A percentile compares a stretch with the other conserved stretches of the same genome.
These are phyloP conservation scores for Leccinum obscurum DNA, from an alignment of 768 basidiomycete genomes.

Conservation along the genomic window DNA sequence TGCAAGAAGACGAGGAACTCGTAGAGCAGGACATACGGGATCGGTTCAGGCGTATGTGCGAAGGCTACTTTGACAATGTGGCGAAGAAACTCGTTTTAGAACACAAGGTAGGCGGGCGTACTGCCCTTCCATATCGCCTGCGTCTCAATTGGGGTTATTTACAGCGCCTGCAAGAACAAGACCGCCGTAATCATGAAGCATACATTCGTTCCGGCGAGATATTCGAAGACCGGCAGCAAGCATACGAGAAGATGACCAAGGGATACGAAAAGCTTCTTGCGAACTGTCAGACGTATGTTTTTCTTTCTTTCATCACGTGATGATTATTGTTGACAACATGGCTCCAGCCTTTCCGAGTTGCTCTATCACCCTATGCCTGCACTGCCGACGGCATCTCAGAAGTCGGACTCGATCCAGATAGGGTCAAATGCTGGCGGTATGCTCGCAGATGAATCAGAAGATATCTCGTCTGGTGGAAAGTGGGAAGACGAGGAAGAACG, in stretches of 20 bases:
- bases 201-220: slow-evolving; percentile 99
- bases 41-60: slow-evolving; percentile 89
- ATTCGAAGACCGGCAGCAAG: slow-evolving; percentile 98
- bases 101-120: slow-evolving; percentile 65
- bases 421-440: slow-evolving; percentile 48
- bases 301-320: not conserved
- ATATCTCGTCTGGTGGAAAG: slow-evolving; percentile 66
- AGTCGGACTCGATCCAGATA: slow-evolving; percentile 79
- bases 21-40: slow-evolving; percentile 85
- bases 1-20: slow-evolving; percentile 65
- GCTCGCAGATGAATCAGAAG: slow-evolving; percentile 57
- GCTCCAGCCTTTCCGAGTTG: slow-evolving; percentile 81
- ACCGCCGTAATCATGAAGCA: slow-evolving; percentile 95
- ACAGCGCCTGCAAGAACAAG: slow-evolving; percentile 95
- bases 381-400: slow-evolving; percentile 81
- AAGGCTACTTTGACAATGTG: slow-evolving; percentile 89
- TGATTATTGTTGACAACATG: slow-evolving; percentile 11
- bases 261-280: slow-evolving; percentile 88
- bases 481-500: slow-evolving; percentile 99
- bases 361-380: slow-evolving; percentile 78
- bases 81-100: slow-evolving; percentile 90
- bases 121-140: not conserved
- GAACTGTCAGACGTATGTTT: slow-evolving; percentile 80
- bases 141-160: slow-evolving; percentile 1
- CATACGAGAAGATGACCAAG: slow-evolving; percentile 98